Percentiles rank a stretch among this genome's conserved stretches.
Evolutionary conservation across 257 asterid genomes (phyloP).

Genomic region (Leonotis leonurus): DNA sequence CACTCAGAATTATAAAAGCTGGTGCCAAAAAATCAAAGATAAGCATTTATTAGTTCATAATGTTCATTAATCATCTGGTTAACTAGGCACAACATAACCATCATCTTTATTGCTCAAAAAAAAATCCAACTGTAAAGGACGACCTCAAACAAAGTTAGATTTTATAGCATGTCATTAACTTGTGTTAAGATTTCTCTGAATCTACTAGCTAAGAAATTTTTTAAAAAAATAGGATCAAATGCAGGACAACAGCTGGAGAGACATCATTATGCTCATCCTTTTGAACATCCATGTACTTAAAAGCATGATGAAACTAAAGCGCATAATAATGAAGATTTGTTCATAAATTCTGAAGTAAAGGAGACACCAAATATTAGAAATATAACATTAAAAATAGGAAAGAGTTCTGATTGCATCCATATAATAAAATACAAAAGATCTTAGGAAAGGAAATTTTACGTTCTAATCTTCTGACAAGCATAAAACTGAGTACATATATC

Average conservation of each 20-base stretch:
- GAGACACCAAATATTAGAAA: not conserved
- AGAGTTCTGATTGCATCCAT: not conserved
- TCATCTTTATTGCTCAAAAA: not conserved
- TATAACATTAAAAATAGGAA: not conserved
- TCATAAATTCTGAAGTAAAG: not conserved
- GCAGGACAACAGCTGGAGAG: not conserved
- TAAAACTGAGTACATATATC: too few species aligned
- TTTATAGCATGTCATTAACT: too few species aligned
- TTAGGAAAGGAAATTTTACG: not conserved
- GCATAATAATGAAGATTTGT: not conserved
- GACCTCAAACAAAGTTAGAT: not conserved
- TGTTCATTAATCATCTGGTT: too few species aligned
- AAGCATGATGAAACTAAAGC: not conserved
- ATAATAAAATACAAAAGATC: not conserved
- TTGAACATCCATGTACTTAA: not conserved
- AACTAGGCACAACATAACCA: too few species aligned
- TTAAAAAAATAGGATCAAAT: not conserved
- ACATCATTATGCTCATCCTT: not conserved
- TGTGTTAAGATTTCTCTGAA: too few species aligned
- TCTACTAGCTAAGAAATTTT: not conserved
- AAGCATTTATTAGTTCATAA: too few species aligned
- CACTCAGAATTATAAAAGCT: not conserved
- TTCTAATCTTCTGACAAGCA: not conserved
- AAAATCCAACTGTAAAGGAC: constrained; percentile 1
- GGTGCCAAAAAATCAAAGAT: not conserved